Evolutionary conservation across 2,329 filamentous ascomycete genomes (phyloP).

Genomic region (Curvularia eragrostidis): DNA sequence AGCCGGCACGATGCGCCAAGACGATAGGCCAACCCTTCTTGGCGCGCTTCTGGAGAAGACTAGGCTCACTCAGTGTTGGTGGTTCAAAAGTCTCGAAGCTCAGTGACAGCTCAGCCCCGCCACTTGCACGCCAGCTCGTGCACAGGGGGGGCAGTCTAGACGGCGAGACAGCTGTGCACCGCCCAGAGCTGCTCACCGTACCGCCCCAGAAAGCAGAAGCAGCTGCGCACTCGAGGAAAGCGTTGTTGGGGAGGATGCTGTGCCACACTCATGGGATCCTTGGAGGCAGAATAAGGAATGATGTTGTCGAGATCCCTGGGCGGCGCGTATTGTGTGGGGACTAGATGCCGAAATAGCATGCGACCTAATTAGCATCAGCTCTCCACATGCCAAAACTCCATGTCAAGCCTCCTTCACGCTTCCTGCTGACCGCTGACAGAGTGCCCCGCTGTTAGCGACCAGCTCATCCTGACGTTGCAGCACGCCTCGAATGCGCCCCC

Average conservation of each 20-base stretch:
- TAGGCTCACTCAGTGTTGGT: slow-evolving; percentile 9
- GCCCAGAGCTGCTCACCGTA: background rate
- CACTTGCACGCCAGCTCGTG: slow-evolving; percentile 5
- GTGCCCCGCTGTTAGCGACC: slow-evolving; percentile 3
- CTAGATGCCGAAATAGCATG: slow-evolving; percentile 5
- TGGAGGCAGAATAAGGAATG: background rate
- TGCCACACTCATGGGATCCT: background rate
- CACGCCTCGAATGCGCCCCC: slow-evolving; percentile 7
- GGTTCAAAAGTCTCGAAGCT: slow-evolving; percentile 6
- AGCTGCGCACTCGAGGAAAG: background rate
- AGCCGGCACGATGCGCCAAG: slow-evolving; percentile 12
- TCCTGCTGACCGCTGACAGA: slow-evolving; percentile 11
- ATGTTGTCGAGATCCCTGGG: background rate
- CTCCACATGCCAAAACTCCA: background rate
- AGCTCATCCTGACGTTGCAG: slow-evolving; percentile 8
- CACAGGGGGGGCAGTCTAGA: slow-evolving; percentile 3
- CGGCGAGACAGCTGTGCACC: slow-evolving; percentile 3
- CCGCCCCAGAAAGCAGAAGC: background rate
- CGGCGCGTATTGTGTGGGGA: background rate
- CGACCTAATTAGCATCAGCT: background rate
- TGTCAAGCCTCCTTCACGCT: slow-evolving; percentile 3
- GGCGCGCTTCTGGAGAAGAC: background rate
- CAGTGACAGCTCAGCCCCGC: slow-evolving; percentile 16
- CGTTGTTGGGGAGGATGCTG: background rate
- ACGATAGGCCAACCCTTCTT: background rate